A percentile compares a stretch with the other conserved stretches of the same genome.
phyloP scores from a whole-genome alignment of 139 green algal species.

The Zygnema cylindricum region DNA sequence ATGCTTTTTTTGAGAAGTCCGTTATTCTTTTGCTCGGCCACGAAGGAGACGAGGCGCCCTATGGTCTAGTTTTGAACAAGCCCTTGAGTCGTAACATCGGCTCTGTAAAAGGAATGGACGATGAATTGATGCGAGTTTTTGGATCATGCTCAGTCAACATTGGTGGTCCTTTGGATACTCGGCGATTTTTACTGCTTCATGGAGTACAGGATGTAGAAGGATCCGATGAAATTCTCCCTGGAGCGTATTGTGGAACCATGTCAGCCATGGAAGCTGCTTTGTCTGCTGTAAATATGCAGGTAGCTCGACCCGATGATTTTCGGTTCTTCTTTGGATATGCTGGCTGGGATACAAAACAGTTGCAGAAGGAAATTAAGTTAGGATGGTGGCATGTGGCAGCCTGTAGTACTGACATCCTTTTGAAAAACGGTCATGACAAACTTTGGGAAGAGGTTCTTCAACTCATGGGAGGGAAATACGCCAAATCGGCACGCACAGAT shows the following conservation, averaged over 20 bases:
- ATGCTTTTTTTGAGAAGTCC: constrained; percentile 45
- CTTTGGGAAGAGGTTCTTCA: constrained; percentile 42
- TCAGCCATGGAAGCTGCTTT: constrained; percentile 22
- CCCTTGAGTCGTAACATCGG: background rate
- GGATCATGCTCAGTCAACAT: constrained; percentile 46
- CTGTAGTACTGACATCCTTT: constrained; percentile 41
- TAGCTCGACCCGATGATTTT: constrained; percentile 34
- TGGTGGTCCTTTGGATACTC: constrained; percentile 35
- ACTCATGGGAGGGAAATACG: constrained; percentile 46
- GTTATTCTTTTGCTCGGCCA: constrained; percentile 42
- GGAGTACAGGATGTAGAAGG: background rate
- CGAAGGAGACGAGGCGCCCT: constrained; percentile 28
- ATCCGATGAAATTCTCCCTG: constrained; percentile 34
- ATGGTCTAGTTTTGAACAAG: constrained; percentile 53
- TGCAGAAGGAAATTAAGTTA: constrained; percentile 38
- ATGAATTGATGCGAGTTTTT: constrained; percentile 26
- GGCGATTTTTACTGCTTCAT: constrained; percentile 42
- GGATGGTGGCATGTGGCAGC: constrained; percentile 57
- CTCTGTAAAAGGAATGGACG: constrained; percentile 21
- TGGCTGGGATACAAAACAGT: constrained; percentile 41
- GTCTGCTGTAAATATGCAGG: constrained; percentile 15
- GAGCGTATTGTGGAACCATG: constrained; percentile 12
- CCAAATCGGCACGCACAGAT: background rate
- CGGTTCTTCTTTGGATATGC: constrained; percentile 49
- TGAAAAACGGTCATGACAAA: constrained; percentile 6